Evolutionary conservation across 345 rosid species (phyloP).

Genomic region (Hevea brasiliensis): DNA sequence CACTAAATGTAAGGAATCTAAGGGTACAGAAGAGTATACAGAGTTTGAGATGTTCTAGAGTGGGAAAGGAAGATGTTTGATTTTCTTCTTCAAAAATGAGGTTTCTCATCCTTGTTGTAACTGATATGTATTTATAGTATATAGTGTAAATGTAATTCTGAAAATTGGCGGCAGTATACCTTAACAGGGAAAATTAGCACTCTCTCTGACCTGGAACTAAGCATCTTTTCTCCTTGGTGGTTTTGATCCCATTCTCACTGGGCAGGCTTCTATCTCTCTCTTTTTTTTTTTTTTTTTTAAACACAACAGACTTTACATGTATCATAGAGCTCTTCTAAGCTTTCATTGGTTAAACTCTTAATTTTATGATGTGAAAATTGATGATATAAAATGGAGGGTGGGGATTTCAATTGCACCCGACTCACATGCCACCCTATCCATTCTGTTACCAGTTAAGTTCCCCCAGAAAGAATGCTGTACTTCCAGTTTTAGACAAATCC

Average conservation of each 20-base stretch:
- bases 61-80: conserved; percentile 17
- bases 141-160: conserved; percentile 36
- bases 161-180: conserved; percentile 22
- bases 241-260: too few relatives aligned
- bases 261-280: too few relatives aligned
- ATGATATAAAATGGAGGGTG: not conserved
- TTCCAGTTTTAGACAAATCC: not conserved
- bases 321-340: too few relatives aligned
- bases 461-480: too few relatives aligned
- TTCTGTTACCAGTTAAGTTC: not conserved
- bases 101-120: conserved; percentile 13
- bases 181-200: too few relatives aligned
- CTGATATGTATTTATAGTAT: conserved; percentile 12
- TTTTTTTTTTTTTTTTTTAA: too few relatives aligned
- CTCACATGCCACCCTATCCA: conserved; percentile 4
- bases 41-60: conserved; percentile 65
- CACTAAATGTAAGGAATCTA: conserved; percentile 33
- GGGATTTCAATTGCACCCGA: not conserved
- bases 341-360: too few relatives aligned
- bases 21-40: conserved; percentile 35
- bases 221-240: too few relatives aligned
- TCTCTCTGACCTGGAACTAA: too few relatives aligned
- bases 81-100: conserved; percentile 5
- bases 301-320: too few relatives aligned
- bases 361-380: too few relatives aligned